These are phyloP conservation scores for Xylaria sp. DNA, from an alignment of 2,329 filamentous ascomycete species.

Conservation along the genomic window DNA sequence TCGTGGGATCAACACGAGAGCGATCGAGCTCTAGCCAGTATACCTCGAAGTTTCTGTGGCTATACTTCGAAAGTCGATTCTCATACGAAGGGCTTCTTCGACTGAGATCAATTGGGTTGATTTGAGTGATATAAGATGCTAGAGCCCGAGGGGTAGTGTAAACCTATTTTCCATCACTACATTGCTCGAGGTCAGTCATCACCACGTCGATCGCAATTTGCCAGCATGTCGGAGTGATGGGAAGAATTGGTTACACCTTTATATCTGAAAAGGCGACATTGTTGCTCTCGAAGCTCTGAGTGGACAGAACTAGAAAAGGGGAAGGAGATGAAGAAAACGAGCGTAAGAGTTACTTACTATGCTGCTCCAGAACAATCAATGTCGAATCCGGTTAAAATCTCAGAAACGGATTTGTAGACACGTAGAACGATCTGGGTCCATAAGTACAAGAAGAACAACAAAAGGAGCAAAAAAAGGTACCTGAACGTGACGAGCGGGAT, in stretches of 20 bases:
- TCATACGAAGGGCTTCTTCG: conserved; percentile 88
- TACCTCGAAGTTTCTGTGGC: conserved; percentile 84
- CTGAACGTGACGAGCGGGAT: conserved; percentile 85
- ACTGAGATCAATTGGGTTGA: conserved; percentile 82
- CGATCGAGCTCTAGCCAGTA: conserved; percentile 82
- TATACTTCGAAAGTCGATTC: conserved; percentile 87
- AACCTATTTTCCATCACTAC: conserved; percentile 76
- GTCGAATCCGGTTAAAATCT: conserved; percentile 89
- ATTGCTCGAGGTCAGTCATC: not conserved
- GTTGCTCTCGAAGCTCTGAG: no score
- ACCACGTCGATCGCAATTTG: not conserved
- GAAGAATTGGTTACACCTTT: no score
- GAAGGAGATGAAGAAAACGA: not conserved
- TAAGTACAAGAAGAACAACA: conserved; percentile 13
- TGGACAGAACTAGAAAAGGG: not conserved
- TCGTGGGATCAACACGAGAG: conserved; percentile 82
- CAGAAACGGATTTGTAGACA: conserved; percentile 84
- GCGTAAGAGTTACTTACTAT: conserved; percentile 55
- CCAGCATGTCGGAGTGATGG: no score
- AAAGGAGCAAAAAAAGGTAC: conserved; percentile 3
- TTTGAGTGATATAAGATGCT: conserved; percentile 82
- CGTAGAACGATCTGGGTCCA: conserved; percentile 74
- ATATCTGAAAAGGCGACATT: no score
- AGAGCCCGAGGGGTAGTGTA: conserved; percentile 82
- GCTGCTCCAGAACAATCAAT: conserved; percentile 86